A percentile compares a stretch with the other conserved stretches of the same genome.
These are phyloP conservation scores for Tripidium arundinaceum DNA, from an alignment of 202 grass and related monocot genomes.

Conservation along the genomic window DNA sequence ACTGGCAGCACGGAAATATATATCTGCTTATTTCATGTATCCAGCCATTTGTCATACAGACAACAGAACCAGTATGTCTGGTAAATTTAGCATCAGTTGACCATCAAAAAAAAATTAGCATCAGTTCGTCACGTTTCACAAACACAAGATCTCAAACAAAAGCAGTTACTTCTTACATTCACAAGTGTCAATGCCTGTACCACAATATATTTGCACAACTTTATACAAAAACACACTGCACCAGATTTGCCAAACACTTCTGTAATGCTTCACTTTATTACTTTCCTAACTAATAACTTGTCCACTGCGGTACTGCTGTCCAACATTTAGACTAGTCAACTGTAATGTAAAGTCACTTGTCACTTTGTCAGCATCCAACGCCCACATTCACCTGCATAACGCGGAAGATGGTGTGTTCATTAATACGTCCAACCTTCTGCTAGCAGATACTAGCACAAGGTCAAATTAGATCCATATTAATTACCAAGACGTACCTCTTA, in stretches of 20 bases:
- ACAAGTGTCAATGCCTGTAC: neutral
- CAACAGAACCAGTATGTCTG: neutral
- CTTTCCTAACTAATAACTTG: neutral
- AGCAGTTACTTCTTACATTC: neutral
- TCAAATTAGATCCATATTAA: neutral
- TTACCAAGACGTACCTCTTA: slow-evolving; percentile 39
- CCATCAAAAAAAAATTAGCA: no score
- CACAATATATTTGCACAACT: neutral
- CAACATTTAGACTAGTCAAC: neutral
- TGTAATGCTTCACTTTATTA: neutral
- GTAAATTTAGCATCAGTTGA: neutral
- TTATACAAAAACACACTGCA: slow-evolving; percentile 3
- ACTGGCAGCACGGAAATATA: neutral
- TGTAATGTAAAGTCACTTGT: neutral
- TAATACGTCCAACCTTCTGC: neutral
- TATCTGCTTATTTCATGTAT: neutral
- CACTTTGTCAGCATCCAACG: neutral
- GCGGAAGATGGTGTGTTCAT: neutral
- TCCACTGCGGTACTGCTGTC: neutral
- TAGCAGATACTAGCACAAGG: neutral
- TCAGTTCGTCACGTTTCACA: neutral
- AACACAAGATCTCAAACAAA: neutral
- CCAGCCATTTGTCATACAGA: neutral
- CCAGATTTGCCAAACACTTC: neutral
- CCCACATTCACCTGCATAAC: slow-evolving; percentile 33